Evolutionary conservation across 2,329 filamentous ascomycete species (phyloP).

Genomic region (Diaporthe citri): DNA sequence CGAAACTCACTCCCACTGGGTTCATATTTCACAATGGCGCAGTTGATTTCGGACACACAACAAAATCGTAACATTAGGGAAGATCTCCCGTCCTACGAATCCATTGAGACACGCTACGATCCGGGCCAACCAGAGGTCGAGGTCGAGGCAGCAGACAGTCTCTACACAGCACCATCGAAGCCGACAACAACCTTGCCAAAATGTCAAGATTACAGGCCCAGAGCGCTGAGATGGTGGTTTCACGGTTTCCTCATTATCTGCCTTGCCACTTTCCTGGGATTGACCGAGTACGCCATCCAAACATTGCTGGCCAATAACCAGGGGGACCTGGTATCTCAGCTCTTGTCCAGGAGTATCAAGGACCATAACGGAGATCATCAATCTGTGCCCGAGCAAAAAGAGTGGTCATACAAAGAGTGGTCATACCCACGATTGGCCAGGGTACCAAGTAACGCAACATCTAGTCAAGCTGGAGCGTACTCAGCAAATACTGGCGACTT

Average conservation of each 20-base stretch:
- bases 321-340: background rate
- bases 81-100: background rate
- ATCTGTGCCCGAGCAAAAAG: background rate
- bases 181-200: background rate
- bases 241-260: constrained; percentile 19
- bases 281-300: constrained; percentile 34
- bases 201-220: constrained; percentile 32
- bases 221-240: constrained; percentile 36
- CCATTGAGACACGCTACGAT: background rate
- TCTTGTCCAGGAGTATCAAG: background rate
- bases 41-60: background rate
- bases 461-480: background rate
- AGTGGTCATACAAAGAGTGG: background rate
- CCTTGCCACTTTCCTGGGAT: constrained; percentile 17
- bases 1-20: no score
- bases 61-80: no score
- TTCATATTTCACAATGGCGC: background rate
- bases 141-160: background rate
- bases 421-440: background rate
- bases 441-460: background rate
- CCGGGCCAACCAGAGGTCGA: background rate
- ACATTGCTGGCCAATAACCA: background rate
- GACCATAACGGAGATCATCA: background rate
- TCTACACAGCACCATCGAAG: background rate
- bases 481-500: background rate